Base-by-base conservation (phyloP, 352 stramenopile genomes). In the Globisporangium emineosum region DNA sequence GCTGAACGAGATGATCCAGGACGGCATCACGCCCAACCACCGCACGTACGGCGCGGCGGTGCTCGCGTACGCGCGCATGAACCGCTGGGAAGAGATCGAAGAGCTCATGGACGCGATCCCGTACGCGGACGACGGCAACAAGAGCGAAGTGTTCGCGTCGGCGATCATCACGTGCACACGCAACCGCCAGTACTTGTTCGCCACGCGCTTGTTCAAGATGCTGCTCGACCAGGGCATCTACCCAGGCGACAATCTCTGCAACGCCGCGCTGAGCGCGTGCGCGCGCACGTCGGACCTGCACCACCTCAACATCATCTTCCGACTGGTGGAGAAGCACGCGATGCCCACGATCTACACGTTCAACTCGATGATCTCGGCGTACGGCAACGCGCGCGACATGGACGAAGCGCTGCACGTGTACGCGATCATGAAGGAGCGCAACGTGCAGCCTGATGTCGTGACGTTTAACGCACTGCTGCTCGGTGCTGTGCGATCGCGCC, bases 351-450 rank as follows among this genome's bases (percentile, higher is more conserved):
- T 84, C n/a, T 90, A 89, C 67, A 88, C 80, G 15, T 93, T 79
- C 73, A 94, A 94, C 65, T 86, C 81, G 54, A 88, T 94, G 75
- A 91, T 96, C 65, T 87, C 82, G 8, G 83, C 87, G n/a, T 91
- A 79, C 65, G 83, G 79, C 42, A 92, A 93, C 62, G 66, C 77
- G 53, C 60, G 72, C 50, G 74, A 79, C 32, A 76, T 91, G 69
- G 79, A 92, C 29, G 73, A 88, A 42, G 84, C 82, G 59, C 64
- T 94, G 35, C 57, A 71, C 10, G 65, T 90, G 3, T 93, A 82
- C 37, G 62, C 81, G 23, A 64, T 58, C 8, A 81, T 94, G 68
- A 67, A 69, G 29, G 51, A 53, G 4, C 63, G 62, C 30, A 68
- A 17, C 9, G 49, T 89, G 42, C 47, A 54, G 37, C 85, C 85